A percentile compares a stretch with the other conserved stretches of the same genome.
phyloP scores from a whole-genome alignment of 495 filamentous ascomycete genomes.

The Penicillium odoratum region DNA sequence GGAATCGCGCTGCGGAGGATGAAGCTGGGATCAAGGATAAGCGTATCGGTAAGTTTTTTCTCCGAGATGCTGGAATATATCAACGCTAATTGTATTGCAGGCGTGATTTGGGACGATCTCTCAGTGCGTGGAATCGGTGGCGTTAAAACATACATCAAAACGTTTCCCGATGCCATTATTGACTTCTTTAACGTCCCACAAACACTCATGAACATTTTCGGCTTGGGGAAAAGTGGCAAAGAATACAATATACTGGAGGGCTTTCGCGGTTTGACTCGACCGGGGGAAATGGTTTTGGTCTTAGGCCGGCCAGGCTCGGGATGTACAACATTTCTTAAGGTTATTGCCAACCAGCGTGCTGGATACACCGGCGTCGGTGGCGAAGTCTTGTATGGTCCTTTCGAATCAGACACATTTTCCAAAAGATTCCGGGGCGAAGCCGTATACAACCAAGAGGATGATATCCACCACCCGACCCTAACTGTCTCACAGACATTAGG shows the following conservation, averaged over 20 bases:
- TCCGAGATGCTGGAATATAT: neutral
- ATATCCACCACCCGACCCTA: conserved; percentile 76
- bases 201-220: conserved; percentile 57
- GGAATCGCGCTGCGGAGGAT: conserved; percentile 65
- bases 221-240: conserved; percentile 58
- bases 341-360: conserved; percentile 75
- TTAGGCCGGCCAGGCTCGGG: conserved; percentile 83
- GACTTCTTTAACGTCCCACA: conserved; percentile 72
- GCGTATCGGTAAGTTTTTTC: conserved; percentile 54
- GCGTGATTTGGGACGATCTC: conserved; percentile 76
- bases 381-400: conserved; percentile 78
- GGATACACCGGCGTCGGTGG: conserved; percentile 78
- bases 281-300: conserved; percentile 90
- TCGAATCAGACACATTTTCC: conserved; percentile 57
- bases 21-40: conserved; percentile 78
- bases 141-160: conserved; percentile 72
- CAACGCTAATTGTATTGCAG: conserved; percentile 20
- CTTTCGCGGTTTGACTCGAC: conserved; percentile 60
- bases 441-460: conserved; percentile 85
- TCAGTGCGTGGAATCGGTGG: conserved; percentile 79
- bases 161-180: conserved; percentile 78
- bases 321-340: conserved; percentile 86
- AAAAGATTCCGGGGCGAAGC: conserved; percentile 76
- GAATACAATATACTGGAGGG: conserved; percentile 62
- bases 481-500: conserved; percentile 81